phyloP scores from a whole-genome alignment of 2,329 filamentous ascomycete species.

The Lachnellula willkommii region DNA sequence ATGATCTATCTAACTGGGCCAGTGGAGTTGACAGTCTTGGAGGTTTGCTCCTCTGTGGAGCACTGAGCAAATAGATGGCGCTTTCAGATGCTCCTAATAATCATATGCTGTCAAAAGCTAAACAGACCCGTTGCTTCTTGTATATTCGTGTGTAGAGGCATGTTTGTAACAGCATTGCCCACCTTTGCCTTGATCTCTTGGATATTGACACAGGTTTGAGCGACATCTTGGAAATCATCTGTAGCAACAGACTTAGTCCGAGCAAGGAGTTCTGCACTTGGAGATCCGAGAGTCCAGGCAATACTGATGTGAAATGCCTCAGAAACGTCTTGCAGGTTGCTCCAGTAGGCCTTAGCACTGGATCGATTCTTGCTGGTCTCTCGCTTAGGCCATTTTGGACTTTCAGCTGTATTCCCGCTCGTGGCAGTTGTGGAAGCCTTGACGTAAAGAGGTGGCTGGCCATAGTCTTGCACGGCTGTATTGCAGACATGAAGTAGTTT shows the following conservation, averaged over 20 bases:
- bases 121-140: slow-evolving; percentile 21
- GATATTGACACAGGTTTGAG: slow-evolving; percentile 47
- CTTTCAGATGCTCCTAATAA: not conserved
- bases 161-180: slow-evolving; percentile 59
- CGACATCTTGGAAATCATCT: slow-evolving; percentile 15
- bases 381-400: not conserved
- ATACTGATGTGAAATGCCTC: slow-evolving; percentile 81
- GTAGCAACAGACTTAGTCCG: slow-evolving; percentile 30
- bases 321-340: slow-evolving; percentile 37
- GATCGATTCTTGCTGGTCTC: not conserved
- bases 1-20: slow-evolving; percentile 8
- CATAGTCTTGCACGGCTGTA: slow-evolving; percentile 49
- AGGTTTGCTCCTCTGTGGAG: not conserved
- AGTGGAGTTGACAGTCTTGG: slow-evolving; percentile 8
- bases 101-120: slow-evolving; percentile 13
- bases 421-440: slow-evolving; percentile 17
- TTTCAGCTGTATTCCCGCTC: not conserved
- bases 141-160: slow-evolving; percentile 34
- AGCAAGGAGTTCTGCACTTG: slow-evolving; percentile 39
- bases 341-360: slow-evolving; percentile 18
- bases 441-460: slow-evolving; percentile 67
- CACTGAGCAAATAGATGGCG: not conserved
- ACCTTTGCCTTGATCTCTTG: slow-evolving; percentile 67
- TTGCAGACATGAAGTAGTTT: slow-evolving; percentile 65
- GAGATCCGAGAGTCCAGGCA: slow-evolving; percentile 68